Conservation (phyloP, 2,329 filamentous ascomycete genomes). For the Fusarium annulatum region DNA sequence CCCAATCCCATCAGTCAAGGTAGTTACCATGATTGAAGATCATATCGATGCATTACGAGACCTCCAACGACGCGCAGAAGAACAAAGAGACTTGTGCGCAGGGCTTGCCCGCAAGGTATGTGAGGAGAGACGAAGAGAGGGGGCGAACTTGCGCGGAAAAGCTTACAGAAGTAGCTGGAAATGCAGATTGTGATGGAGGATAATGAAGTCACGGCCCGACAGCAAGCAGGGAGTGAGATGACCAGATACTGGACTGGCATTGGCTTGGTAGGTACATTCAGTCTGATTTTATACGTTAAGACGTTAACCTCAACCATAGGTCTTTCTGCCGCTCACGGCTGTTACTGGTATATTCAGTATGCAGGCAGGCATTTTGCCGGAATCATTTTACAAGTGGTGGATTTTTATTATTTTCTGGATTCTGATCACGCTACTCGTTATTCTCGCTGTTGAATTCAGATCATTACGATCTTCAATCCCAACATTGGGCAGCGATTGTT, state of each 20-base stretch:
- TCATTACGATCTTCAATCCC: background rate
- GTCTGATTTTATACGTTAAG: accelerated
- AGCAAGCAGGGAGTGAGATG: background rate
- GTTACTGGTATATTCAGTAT: conserved; percentile 5
- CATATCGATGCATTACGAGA: background rate
- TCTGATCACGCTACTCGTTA: background rate
- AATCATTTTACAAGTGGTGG: background rate
- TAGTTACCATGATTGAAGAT: background rate
- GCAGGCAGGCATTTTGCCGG: background rate
- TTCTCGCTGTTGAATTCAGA: background rate
- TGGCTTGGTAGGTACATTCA: background rate
- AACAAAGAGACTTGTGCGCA: conserved; percentile 1
- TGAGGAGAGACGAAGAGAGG: background rate
- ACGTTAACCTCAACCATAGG: background rate
- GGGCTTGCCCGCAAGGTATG: conserved; percentile 14
- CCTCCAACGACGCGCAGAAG: conserved; percentile 1
- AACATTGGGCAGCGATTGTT: background rate
- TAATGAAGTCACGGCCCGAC: background rate
- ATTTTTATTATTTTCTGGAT: background rate
- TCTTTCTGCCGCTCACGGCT: background rate
- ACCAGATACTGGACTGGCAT: background rate
- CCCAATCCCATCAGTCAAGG: background rate
- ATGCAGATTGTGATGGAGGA: conserved; percentile 4
- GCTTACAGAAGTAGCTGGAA: conserved; percentile 3
- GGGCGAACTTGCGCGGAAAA: accelerated